Evolutionary conservation across 2,329 filamentous ascomycete genomes (phyloP).

Genomic region (Venturia pyrina): DNA sequence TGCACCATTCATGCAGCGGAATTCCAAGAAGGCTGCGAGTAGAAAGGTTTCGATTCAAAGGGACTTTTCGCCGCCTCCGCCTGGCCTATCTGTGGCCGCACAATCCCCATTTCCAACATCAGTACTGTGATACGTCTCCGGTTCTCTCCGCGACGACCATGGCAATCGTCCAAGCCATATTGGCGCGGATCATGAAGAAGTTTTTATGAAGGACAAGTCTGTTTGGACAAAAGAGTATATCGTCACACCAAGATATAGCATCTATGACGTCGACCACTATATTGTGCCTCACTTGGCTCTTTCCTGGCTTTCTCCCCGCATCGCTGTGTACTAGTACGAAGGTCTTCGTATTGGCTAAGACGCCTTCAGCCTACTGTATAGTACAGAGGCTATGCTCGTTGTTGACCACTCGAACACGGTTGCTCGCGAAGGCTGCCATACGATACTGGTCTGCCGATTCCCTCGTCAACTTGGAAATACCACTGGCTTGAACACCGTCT

Average conservation of each 20-base stretch:
- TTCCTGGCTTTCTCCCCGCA: not conserved
- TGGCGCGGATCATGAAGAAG: not conserved
- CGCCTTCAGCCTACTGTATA: too few species aligned
- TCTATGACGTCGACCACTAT: conserved; percentile 4
- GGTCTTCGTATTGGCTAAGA: too few species aligned
- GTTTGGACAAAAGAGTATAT: not conserved
- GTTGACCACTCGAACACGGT: not conserved
- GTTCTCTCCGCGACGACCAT: not conserved
- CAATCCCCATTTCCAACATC: not conserved
- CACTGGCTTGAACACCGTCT: not conserved
- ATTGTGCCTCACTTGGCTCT: not conserved
- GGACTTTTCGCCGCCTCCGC: not conserved
- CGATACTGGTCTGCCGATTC: not conserved
- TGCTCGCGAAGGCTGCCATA: not conserved
- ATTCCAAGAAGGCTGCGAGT: not conserved
- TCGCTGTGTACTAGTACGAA: too few species aligned
- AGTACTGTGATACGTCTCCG: not conserved
- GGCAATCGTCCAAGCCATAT: not conserved
- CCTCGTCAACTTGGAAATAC: not conserved
- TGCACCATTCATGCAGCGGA: not conserved
- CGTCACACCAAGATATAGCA: not conserved
- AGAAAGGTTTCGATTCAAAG: not conserved
- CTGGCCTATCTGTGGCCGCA: not conserved
- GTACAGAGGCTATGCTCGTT: not conserved
- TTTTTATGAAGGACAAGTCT: not conserved